Evolutionary conservation across 2,329 filamentous ascomycete species (phyloP).

Genomic region (Ceratocystis ficicola): DNA sequence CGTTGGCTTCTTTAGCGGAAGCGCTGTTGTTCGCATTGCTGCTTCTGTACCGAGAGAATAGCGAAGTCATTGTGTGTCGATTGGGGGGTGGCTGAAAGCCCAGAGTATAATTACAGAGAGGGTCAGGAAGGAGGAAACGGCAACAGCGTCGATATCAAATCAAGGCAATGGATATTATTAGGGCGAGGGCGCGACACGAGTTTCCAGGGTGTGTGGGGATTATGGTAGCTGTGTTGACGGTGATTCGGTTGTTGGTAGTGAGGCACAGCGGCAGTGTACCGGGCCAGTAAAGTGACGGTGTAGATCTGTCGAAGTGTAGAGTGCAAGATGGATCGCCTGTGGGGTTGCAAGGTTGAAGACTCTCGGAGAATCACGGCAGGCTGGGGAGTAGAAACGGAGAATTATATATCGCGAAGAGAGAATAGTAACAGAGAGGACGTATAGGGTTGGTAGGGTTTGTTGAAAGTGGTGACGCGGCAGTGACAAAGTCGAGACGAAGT

Average conservation of each 20-base stretch:
- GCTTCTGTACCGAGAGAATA: conserved; percentile 19
- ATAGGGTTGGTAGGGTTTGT: background rate
- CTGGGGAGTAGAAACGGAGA: background rate
- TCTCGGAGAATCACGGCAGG: background rate
- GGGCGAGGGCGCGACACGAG: background rate
- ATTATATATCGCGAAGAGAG: background rate
- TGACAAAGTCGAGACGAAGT: conserved; percentile 1
- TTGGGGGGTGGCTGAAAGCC: background rate
- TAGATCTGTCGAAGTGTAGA: background rate
- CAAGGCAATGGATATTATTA: background rate
- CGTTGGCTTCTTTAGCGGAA: conserved; percentile 34
- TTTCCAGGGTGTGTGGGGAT: background rate
- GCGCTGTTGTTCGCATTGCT: conserved; percentile 22
- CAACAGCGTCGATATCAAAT: background rate
- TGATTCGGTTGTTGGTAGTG: background rate
- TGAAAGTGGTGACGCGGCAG: background rate
- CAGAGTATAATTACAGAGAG: background rate
- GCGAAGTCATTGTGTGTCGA: conserved; percentile 14
- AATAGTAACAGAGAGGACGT: too few species aligned
- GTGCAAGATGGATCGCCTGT: background rate
- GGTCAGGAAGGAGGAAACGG: background rate
- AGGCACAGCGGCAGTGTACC: background rate
- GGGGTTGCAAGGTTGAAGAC: background rate
- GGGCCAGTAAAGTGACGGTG: background rate
- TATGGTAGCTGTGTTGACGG: too few species aligned